phyloP scores from a whole-genome alignment of 768 basidiomycete genomes.

The Amanita inopinata region DNA sequence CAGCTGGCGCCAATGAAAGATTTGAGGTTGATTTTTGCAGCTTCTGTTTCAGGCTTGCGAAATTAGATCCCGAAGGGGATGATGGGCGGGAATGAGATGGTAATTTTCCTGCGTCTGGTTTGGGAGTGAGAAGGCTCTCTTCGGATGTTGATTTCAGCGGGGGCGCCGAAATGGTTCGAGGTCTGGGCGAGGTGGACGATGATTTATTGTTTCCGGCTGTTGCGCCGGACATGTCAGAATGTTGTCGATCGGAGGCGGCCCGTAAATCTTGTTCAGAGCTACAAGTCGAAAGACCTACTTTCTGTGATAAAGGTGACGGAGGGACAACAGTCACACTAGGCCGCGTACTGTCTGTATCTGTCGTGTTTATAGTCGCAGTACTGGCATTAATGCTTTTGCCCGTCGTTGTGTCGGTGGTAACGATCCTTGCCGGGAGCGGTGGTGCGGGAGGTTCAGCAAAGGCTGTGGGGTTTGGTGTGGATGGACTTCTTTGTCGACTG shows the following conservation, averaged over 20 bases:
- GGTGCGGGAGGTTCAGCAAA: neutral
- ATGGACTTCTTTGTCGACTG: neutral
- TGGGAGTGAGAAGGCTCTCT: conserved; percentile 6
- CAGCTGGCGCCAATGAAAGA: conserved; percentile 7
- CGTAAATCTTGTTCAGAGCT: conserved; percentile 3
- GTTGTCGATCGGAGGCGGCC: neutral
- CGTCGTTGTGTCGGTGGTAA: neutral
- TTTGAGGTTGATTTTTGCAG: conserved; percentile 7
- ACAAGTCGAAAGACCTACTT: neutral
- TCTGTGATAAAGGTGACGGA: conserved; percentile 1
- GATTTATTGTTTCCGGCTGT: neutral
- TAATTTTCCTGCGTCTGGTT: neutral
- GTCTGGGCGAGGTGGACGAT: neutral
- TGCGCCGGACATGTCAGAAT: neutral
- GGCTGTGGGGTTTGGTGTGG: neutral
- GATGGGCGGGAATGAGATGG: conserved; percentile 1
- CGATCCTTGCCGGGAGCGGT: neutral
- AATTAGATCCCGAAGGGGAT: conserved; percentile 9
- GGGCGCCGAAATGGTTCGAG: conserved; percentile 10
- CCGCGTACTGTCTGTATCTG: conserved; percentile 1
- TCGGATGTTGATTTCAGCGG: conserved; percentile 8
- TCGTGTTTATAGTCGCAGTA: neutral
- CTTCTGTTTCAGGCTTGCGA: conserved; percentile 2
- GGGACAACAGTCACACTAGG: conserved; percentile 6
- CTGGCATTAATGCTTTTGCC: neutral